Evolutionary conservation across 106 monocot genomes (phyloP).

Genomic region (Dactylorhiza incarnata): DNA sequence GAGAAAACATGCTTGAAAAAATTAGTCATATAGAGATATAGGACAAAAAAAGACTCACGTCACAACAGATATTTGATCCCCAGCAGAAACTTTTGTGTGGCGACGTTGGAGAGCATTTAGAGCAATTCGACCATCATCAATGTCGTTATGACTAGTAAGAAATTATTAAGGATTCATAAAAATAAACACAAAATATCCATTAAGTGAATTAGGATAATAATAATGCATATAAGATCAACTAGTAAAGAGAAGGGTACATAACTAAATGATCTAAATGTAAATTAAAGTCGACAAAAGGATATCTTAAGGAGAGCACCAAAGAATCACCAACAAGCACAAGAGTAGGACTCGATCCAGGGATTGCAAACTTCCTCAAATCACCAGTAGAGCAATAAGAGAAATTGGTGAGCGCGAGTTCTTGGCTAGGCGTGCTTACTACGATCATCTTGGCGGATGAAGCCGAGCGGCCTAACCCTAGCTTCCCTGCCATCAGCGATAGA

Average conservation of each 20-base stretch:
- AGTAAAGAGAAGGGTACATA: background rate
- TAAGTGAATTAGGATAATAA: background rate
- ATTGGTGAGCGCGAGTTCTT: slow-evolving; percentile 88
- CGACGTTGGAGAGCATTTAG: slow-evolving; percentile 86
- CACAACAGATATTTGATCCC: slow-evolving; percentile 59
- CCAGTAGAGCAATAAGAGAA: slow-evolving; percentile 56
- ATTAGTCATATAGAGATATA: background rate
- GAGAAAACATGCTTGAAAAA: background rate
- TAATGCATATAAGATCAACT: background rate
- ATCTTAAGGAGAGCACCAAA: slow-evolving; percentile 62
- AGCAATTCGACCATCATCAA: slow-evolving; percentile 46
- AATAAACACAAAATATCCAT: background rate
- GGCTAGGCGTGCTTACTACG: slow-evolving; percentile 64
- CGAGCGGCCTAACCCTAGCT: slow-evolving; percentile 16
- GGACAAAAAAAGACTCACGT: slow-evolving; percentile 30
- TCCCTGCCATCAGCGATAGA: too few species aligned
- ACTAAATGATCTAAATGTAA: background rate
- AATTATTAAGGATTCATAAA: slow-evolving; percentile 42
- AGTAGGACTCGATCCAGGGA: slow-evolving; percentile 29
- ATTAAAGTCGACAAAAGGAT: slow-evolving; percentile 45
- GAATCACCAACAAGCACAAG: slow-evolving; percentile 43
- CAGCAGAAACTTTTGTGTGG: slow-evolving; percentile 67
- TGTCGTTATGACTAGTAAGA: slow-evolving; percentile 43
- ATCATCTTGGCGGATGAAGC: slow-evolving; percentile 25
- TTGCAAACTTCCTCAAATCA: slow-evolving; percentile 44